These are phyloP conservation scores for Phyllosticta citriasiana DNA, from an alignment of 2,329 filamentous ascomycete genomes.

Conservation along the genomic window DNA sequence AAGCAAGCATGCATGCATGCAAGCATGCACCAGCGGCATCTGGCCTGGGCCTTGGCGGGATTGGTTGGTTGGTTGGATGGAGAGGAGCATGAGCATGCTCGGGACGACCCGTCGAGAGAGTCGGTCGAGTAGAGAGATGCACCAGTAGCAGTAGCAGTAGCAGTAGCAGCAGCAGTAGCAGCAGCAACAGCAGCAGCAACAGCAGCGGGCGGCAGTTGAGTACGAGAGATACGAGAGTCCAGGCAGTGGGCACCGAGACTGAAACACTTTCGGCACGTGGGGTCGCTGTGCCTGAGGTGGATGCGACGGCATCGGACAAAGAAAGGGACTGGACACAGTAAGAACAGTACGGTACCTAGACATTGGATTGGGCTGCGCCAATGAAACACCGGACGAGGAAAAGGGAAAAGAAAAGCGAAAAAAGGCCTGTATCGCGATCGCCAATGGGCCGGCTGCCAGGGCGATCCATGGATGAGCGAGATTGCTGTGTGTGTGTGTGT, in stretches of 20 bases:
- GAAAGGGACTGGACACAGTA: not conserved
- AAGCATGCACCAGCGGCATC: too few species aligned
- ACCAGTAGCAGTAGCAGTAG: too few species aligned
- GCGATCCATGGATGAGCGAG: not conserved
- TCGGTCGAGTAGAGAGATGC: too few species aligned
- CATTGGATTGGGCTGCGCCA: not conserved
- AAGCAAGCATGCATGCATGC: not conserved
- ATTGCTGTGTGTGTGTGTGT: not conserved
- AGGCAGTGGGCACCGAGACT: not conserved
- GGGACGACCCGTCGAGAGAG: constrained; percentile 3
- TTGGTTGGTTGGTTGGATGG: too few species aligned
- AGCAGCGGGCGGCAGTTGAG: too few species aligned
- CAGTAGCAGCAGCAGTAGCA: too few species aligned
- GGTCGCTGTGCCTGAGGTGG: too few species aligned
- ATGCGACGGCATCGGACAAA: not conserved
- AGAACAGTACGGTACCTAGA: too few species aligned
- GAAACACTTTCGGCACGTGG: not conserved
- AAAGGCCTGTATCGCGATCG: not conserved
- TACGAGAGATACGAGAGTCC: too few species aligned
- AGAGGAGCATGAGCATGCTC: not conserved
- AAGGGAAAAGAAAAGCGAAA: not conserved
- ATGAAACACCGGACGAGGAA: not conserved
- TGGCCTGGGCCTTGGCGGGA: not conserved
- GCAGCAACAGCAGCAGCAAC: too few species aligned
- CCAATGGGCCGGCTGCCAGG: not conserved